These are phyloP conservation scores for Metschnikowia drakensbergensis DNA, from an alignment of 805 yeast species.

Conservation along the genomic window DNA sequence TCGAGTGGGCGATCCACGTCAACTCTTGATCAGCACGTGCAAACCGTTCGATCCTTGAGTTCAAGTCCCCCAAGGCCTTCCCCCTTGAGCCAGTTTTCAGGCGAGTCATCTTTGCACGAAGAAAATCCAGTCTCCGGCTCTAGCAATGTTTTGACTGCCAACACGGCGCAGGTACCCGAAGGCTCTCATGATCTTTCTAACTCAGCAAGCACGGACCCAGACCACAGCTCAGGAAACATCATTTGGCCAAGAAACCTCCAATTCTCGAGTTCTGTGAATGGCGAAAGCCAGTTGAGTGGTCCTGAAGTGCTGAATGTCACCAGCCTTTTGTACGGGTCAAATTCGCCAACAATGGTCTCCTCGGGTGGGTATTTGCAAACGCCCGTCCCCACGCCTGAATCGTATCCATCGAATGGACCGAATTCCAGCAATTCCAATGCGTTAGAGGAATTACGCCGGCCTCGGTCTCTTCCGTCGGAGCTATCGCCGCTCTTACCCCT, in stretches of 20 bases:
- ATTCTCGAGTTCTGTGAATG: background rate
- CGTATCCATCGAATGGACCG: background rate
- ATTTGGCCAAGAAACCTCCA: background rate
- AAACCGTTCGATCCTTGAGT: conserved; percentile 4
- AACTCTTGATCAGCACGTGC: conserved; percentile 1
- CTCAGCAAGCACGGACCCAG: background rate
- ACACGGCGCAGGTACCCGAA: background rate
- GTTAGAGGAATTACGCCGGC: background rate
- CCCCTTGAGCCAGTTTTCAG: background rate
- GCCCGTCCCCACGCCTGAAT: background rate
- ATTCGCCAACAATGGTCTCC: background rate
- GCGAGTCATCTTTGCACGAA: background rate
- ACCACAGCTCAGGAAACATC: background rate
- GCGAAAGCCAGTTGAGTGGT: background rate
- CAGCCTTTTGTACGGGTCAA: background rate
- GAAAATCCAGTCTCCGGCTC: background rate
- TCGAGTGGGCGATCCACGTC: background rate
- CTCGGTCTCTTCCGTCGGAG: conserved; percentile 2
- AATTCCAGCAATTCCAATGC: background rate
- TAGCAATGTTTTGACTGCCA: background rate
- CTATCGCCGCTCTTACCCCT: conserved; percentile 12
- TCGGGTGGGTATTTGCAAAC: background rate
- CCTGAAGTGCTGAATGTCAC: background rate
- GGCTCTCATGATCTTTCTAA: background rate
- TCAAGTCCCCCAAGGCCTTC: conserved; percentile 1